Percentiles rank a stretch among this genome's conserved stretches.
Conservation (phyloP, 2,329 filamentous ascomycete species). For the Phialophora expanda region DNA sequence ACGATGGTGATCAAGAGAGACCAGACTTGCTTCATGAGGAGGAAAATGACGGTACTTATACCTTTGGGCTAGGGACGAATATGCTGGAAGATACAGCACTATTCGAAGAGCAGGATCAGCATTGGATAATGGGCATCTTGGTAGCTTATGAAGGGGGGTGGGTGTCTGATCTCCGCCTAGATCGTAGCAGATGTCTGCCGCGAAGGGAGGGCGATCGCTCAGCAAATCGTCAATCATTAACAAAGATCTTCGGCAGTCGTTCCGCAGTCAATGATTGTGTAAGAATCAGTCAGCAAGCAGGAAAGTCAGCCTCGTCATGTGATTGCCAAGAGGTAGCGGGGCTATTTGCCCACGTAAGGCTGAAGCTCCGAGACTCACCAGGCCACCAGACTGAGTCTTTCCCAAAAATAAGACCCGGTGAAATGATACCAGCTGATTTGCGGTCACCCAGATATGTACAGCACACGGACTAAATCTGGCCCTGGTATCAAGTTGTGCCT, state of each 20-base stretch:
- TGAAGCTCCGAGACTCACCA: not conserved
- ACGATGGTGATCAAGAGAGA: slow-evolving; percentile 34
- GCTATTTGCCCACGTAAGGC: not conserved
- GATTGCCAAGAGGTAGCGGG: not conserved
- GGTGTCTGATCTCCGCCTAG: not conserved
- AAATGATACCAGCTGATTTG: too few relatives aligned
- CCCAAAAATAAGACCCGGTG: too few relatives aligned
- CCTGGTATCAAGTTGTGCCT: not conserved
- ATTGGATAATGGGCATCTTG: slow-evolving; percentile 5
- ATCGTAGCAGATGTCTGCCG: not conserved
- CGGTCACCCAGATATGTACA: too few relatives aligned
- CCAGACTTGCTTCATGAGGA: slow-evolving; percentile 24
- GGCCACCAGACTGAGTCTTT: not conserved
- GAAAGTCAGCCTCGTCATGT: slow-evolving; percentile 6
- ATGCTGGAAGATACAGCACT: slow-evolving; percentile 28
- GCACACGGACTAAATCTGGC: not conserved
- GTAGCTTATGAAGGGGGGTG: slow-evolving; percentile 16
- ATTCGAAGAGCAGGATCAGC: slow-evolving; percentile 6
- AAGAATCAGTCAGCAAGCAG: slow-evolving; percentile 35
- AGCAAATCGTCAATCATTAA: not conserved
- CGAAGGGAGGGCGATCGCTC: slow-evolving; percentile 1
- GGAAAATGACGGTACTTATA: slow-evolving; percentile 29
- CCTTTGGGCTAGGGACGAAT: slow-evolving; percentile 21
- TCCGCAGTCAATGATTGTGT: slow-evolving; percentile 27
- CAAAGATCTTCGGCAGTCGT: slow-evolving; percentile 16